These are phyloP conservation scores for Yamadazyma takamatsuzukensis DNA, from an alignment of 805 yeast genomes.

Conservation along the genomic window DNA sequence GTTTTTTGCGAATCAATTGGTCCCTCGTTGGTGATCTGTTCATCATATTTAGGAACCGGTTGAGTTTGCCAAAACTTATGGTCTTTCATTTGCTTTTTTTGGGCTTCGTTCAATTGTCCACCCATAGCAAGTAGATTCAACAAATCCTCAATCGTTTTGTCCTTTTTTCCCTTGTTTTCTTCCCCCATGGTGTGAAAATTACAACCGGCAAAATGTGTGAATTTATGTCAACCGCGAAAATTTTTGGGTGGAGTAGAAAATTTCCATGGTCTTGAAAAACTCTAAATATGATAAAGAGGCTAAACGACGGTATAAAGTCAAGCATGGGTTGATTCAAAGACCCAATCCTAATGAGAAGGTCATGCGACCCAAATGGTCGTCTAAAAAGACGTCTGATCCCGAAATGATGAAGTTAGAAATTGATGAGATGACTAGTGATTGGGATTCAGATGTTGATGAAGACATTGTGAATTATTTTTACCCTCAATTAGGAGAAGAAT, in stretches of 20 bases:
- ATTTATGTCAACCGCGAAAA: too few species aligned
- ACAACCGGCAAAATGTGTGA: not conserved
- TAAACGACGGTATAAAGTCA: slow-evolving; percentile 33
- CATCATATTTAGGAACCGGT: slow-evolving; percentile 83
- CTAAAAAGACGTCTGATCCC: slow-evolving; percentile 17
- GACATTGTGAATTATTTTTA: slow-evolving; percentile 37
- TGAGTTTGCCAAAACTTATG: slow-evolving; percentile 98
- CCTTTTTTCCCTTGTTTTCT: too few species aligned
- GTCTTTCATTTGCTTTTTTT: slow-evolving; percentile 75
- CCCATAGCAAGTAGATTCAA: slow-evolving; percentile 52
- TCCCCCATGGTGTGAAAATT: not conserved
- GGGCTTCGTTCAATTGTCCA: slow-evolving; percentile 51
- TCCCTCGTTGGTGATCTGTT: slow-evolving; percentile 64
- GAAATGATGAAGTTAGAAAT: slow-evolving; percentile 25
- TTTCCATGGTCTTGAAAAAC: slow-evolving; percentile 42
- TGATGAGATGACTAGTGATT: slow-evolving; percentile 25
- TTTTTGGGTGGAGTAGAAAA: too few species aligned
- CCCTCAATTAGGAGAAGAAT: slow-evolving; percentile 32
- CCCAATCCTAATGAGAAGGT: slow-evolving; percentile 10
- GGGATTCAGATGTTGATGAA: slow-evolving; percentile 41
- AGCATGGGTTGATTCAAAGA: slow-evolving; percentile 31
- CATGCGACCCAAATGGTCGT: slow-evolving; percentile 30
- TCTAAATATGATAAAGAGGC: slow-evolving; percentile 45
- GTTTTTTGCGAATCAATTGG: slow-evolving; percentile 71
- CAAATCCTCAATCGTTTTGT: slow-evolving; percentile 51